phyloP scores from a whole-genome alignment of 2,329 filamentous ascomycete species.

The Colletotrichum echinochloae region DNA sequence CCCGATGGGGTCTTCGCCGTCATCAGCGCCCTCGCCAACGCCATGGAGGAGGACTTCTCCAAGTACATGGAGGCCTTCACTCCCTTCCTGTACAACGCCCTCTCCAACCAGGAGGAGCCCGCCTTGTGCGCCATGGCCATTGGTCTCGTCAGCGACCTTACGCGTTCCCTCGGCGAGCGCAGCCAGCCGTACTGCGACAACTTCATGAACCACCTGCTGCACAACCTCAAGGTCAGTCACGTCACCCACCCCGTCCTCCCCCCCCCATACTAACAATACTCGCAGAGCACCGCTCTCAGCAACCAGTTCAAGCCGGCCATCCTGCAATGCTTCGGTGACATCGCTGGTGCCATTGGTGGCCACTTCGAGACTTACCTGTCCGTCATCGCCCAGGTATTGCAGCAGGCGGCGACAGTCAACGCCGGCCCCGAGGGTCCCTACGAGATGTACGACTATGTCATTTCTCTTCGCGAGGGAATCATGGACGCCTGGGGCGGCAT shows the following conservation, averaged over 20 bases:
- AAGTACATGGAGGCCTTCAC: slow-evolving; percentile 98
- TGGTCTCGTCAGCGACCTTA: slow-evolving; percentile 95
- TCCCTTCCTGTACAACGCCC: slow-evolving; percentile 92
- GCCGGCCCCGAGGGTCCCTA: slow-evolving; percentile 84
- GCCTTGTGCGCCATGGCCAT: slow-evolving; percentile 97
- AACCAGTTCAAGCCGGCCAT: slow-evolving; percentile 99
- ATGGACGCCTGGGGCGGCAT: slow-evolving; percentile 99
- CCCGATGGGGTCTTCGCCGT: slow-evolving; percentile 94
- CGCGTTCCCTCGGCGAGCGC: slow-evolving; percentile 87
- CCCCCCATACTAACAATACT: slow-evolving; percentile 49
- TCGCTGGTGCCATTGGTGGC: slow-evolving; percentile 91
- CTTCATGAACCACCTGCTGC: slow-evolving; percentile 98
- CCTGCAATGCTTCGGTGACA: slow-evolving; percentile 96
- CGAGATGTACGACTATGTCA: slow-evolving; percentile 97
- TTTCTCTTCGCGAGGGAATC: slow-evolving; percentile 94
- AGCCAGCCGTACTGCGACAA: slow-evolving; percentile 95
- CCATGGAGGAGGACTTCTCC: slow-evolving; percentile 90
- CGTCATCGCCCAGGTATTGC: slow-evolving; percentile 92
- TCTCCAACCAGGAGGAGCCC: slow-evolving; percentile 95
- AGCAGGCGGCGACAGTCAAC: slow-evolving; percentile 89
- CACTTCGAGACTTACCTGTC: slow-evolving; percentile 93
- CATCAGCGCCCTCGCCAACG: slow-evolving; percentile 90
- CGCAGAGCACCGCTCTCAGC: slow-evolving; percentile 81
- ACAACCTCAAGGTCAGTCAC: slow-evolving; percentile 81
- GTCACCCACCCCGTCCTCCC: not conserved